These are phyloP conservation scores for Neoboletus subvelutipes DNA, from an alignment of 768 basidiomycete genomes.

Conservation along the genomic window DNA sequence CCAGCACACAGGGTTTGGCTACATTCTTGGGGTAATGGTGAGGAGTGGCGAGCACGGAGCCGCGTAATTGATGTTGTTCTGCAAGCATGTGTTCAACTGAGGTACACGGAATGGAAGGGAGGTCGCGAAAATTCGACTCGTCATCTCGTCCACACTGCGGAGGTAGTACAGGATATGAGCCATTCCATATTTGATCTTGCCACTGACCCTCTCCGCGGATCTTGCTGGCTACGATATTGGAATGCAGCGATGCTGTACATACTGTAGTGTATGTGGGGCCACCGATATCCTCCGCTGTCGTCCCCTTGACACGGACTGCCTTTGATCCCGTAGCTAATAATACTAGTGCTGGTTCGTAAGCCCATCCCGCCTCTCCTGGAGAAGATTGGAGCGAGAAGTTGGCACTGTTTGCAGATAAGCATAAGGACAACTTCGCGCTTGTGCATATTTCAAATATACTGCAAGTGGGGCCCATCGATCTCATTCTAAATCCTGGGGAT, in stretches of 20 bases:
- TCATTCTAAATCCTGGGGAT: constrained; percentile 1
- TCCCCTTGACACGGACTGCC: constrained; percentile 7
- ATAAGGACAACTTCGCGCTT: constrained; percentile 1
- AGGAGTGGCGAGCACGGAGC: constrained; percentile 5
- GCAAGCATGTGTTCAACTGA: constrained; percentile 8
- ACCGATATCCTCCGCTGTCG: neutral
- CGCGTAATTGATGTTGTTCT: neutral
- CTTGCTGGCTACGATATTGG: constrained; percentile 4
- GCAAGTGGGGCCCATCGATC: neutral
- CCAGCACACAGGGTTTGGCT: neutral
- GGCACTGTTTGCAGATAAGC: constrained; percentile 7
- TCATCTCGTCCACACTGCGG: constrained; percentile 12
- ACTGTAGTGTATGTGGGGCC: constrained; percentile 6
- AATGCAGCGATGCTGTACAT: constrained; percentile 13
- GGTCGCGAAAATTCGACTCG: constrained; percentile 1
- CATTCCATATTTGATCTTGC: constrained; percentile 11
- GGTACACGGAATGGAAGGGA: constrained; percentile 18
- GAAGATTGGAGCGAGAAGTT: neutral
- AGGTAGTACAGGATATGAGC: constrained; percentile 9
- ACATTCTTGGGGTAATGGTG: constrained; percentile 11
- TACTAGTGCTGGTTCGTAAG: constrained; percentile 1
- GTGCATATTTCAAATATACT: constrained; percentile 1
- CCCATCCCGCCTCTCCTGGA: neutral
- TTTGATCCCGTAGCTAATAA: constrained; percentile 13
- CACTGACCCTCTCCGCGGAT: constrained; percentile 20